Conservation (phyloP, 2,329 filamentous ascomycete species). For the Penicillium brevicompactum region DNA sequence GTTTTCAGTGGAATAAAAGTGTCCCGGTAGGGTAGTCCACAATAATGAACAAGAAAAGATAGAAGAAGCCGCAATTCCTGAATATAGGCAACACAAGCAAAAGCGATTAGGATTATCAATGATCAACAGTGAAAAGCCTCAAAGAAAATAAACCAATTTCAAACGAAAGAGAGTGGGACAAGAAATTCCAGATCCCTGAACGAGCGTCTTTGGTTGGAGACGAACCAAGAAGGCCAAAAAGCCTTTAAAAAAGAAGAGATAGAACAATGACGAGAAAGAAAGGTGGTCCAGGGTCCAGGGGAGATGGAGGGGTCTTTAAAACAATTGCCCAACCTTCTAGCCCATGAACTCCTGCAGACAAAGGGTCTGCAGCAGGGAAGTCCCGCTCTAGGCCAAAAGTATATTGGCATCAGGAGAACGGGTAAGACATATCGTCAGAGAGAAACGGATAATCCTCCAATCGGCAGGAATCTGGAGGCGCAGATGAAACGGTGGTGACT, state of each 20-base stretch:
- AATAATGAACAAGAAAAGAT: conserved; percentile 12
- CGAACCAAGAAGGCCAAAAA: conserved; percentile 28
- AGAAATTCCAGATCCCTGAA: conserved; percentile 35
- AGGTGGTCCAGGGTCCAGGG: not conserved
- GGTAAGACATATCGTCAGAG: conserved; percentile 21
- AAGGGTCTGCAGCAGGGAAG: conserved; percentile 2
- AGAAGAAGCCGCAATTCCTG: not conserved
- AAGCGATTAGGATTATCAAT: conserved; percentile 16
- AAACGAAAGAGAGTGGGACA: conserved; percentile 12
- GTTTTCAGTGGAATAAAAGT: conserved; percentile 10
- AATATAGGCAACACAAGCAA: not conserved
- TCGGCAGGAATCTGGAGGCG: conserved; percentile 8
- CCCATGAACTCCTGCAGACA: conserved; percentile 4
- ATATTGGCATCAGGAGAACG: not conserved
- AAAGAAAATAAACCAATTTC: conserved; percentile 1
- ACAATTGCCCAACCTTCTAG: not conserved
- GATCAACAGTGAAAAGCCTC: conserved; percentile 18
- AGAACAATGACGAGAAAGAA: conserved; percentile 14
- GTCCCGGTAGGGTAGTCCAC: conserved; percentile 5
- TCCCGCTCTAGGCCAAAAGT: not conserved
- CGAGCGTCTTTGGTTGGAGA: conserved; percentile 40
- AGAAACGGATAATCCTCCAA: conserved; percentile 13
- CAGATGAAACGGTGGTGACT: conserved; percentile 17
- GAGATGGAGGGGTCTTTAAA: not conserved
- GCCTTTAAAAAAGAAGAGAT: conserved; percentile 28